Base-by-base conservation (phyloP, 2,329 filamentous ascomycete species). In the Neophaeococcomyces mojaviensis region DNA sequence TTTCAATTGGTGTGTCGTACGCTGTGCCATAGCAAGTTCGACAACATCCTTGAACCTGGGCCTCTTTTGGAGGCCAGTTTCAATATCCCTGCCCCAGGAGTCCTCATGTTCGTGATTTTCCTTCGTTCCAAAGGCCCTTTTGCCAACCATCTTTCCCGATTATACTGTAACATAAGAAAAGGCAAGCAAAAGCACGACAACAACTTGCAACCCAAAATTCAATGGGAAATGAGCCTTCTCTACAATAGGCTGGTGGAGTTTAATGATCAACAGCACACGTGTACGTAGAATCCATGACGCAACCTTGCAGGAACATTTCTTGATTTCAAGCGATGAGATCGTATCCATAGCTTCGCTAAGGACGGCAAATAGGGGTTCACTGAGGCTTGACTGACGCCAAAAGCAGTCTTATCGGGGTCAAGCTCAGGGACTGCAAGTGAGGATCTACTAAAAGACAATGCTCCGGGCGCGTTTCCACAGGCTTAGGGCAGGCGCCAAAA, bases 1-100 rank as follows among this genome's bases (percentile, higher is more conserved):
- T 58, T 78, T 78, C 56, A 78, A 59, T 16, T 71, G 64, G 12
- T 64, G 61, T 19, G 70, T 64, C 20, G 67, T 66, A 34, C 66
- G 60, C 47, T 71, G 64, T 47, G 69, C 67, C 22, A 76, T 56
- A 2, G 68, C 72, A 12, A 65, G 64, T 20, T 68, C 61, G 18
- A 70, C 67, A 0, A 67, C 68, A 61, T 78, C 74, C 37, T 64
- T 66, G 55, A 76, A 77, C 1, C 63, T 57, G 13, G 39, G 18
- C 49, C 49, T 51, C 3, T 38, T 39, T 28, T 39, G 40, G 28
- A 49, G 47, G 26, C 57, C 56, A 18, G 48, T 45, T 48, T 61
- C 59, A 30, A 60, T 37, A 46, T 61, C 59, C 4, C 54, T 44
- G 18, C 35, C 20, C 31, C 30, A 39, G 13, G 18, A 10, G 15